Evolutionary conservation across 495 filamentous ascomycete species (phyloP).

Genomic region (Annulohypoxylon stygium): DNA sequence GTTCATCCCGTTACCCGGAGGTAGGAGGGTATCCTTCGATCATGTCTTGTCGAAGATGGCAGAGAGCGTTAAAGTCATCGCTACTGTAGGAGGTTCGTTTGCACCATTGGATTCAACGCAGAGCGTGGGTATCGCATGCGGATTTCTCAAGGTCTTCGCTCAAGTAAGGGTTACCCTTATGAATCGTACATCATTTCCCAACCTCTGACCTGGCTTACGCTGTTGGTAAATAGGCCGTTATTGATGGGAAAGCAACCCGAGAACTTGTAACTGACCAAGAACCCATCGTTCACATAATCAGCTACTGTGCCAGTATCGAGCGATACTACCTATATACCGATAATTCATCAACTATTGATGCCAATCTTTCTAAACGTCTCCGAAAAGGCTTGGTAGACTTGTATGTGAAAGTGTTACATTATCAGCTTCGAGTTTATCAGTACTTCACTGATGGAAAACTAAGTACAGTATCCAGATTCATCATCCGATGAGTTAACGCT

Average conservation of each 20-base stretch:
- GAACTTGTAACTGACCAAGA: constrained; percentile 3
- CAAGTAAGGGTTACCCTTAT: not conserved
- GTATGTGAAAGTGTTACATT: not conserved
- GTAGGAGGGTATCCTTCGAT: not conserved
- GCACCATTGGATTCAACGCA: not conserved
- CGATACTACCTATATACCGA: not conserved
- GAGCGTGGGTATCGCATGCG: not conserved
- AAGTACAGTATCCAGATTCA: not conserved
- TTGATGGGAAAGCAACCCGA: not conserved
- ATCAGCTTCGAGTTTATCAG: constrained; percentile 2
- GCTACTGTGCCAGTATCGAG: not conserved
- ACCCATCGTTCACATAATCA: not conserved
- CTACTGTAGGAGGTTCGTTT: not conserved
- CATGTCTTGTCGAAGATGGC: not conserved
- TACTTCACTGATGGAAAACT: not conserved
- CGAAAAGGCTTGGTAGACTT: constrained; percentile 4
- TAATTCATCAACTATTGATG: not conserved
- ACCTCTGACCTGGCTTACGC: not conserved
- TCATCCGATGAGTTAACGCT: not conserved
- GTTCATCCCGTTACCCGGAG: not conserved
- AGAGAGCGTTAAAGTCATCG: constrained; percentile 1
- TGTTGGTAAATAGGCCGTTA: not conserved
- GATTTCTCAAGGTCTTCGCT: not conserved
- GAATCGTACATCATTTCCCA: not conserved
- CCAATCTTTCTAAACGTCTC: not conserved